These are phyloP conservation scores for Geranomyces michiganensis DNA, from an alignment of 192 early-diverging fungal genomes.

Conservation along the genomic window DNA sequence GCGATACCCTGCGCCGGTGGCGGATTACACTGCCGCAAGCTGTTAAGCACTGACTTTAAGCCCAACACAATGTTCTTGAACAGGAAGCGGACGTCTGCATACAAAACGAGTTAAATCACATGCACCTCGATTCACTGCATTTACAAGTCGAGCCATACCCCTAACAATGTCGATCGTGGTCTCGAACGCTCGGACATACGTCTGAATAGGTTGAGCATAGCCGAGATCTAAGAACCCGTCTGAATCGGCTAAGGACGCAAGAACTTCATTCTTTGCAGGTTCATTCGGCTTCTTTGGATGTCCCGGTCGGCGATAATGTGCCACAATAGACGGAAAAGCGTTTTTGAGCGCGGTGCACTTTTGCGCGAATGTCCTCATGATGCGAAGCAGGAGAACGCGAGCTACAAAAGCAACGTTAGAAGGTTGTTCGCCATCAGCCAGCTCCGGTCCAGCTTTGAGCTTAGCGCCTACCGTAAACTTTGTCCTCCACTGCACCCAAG, in stretches of 20 bases:
- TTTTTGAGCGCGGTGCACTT: slow-evolving; percentile 74
- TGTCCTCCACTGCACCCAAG: slow-evolving; percentile 20
- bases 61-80: slow-evolving; percentile 91
- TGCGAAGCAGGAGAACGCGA: slow-evolving; percentile 56
- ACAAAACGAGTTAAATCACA: not conserved
- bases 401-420: slow-evolving; percentile 20
- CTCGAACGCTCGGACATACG: slow-evolving; percentile 48
- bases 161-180: slow-evolving; percentile 70
- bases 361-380: slow-evolving; percentile 81
- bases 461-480: slow-evolving; percentile 23
- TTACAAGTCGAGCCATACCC: slow-evolving; percentile 47
- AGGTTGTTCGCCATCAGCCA: too few relatives aligned
- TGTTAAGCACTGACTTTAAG: slow-evolving; percentile 77
- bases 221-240: slow-evolving; percentile 62
- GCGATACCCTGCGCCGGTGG: slow-evolving; percentile 44
- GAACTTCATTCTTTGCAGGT: slow-evolving; percentile 1
- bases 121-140: not conserved
- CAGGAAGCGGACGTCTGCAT: slow-evolving; percentile 79
- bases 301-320: slow-evolving; percentile 47
- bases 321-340: slow-evolving; percentile 63
- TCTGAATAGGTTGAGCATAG: slow-evolving; percentile 58
- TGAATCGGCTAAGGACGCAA: slow-evolving; percentile 14
- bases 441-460: too few relatives aligned
- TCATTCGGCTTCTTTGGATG: slow-evolving; percentile 12
- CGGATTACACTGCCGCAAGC: slow-evolving; percentile 74